phyloP scores from a whole-genome alignment of 352 stramenopile species.

The Pythium sp. region DNA sequence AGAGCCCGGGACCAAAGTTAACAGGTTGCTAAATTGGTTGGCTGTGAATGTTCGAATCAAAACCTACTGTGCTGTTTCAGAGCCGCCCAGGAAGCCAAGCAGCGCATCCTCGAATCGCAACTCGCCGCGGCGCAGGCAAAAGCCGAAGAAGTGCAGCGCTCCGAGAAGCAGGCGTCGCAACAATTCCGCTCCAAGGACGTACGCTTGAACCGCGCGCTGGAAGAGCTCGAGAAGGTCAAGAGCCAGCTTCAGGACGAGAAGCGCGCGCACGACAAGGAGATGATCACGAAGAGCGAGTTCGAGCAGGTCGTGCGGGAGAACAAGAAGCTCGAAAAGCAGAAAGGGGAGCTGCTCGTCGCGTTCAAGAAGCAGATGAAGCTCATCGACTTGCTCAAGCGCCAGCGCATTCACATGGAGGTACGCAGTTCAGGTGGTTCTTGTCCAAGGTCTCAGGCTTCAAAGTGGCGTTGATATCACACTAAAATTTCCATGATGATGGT shows the following conservation, averaged over 20 bases:
- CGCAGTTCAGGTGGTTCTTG: neutral
- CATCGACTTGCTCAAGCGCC: conserved; percentile 81
- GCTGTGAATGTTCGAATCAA: neutral
- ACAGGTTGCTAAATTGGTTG: neutral
- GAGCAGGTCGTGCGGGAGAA: conserved; percentile 64
- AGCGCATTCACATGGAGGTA: conserved; percentile 86
- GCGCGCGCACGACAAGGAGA: conserved; percentile 40
- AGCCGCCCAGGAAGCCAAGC: conserved; percentile 62
- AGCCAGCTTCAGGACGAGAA: conserved; percentile 59
- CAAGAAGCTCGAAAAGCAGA: conserved; percentile 82
- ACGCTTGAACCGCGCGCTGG: conserved; percentile 68
- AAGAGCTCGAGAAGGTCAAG: conserved; percentile 77
- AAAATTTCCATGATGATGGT: neutral
- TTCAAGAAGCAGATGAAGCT: conserved; percentile 90
- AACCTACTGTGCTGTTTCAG: conserved; percentile 22
- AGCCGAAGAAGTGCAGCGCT: conserved; percentile 49
- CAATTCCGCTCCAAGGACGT: conserved; percentile 81
- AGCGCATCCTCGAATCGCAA: conserved; percentile 69
- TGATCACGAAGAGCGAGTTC: conserved; percentile 49
- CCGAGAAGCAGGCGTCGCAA: conserved; percentile 61
- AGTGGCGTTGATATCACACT: neutral
- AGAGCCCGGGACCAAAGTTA: neutral
- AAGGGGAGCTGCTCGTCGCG: conserved; percentile 65
- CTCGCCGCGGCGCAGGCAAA: conserved; percentile 43
- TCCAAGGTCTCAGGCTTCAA: neutral